These are phyloP conservation scores for Metschnikowia gelsemii DNA, from an alignment of 805 yeast species.

Conservation along the genomic window DNA sequence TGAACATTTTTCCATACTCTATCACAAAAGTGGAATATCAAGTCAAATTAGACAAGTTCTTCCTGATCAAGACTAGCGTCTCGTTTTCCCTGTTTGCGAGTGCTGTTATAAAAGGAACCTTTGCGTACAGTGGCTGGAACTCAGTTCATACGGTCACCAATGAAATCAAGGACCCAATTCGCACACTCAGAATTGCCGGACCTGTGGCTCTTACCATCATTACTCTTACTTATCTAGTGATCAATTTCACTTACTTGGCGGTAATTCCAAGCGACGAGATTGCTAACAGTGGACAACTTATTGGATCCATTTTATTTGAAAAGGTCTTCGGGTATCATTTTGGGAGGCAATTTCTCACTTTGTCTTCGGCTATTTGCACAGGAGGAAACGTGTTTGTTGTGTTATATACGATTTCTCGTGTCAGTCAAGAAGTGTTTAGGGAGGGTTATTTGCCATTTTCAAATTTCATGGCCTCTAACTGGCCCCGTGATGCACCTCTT, in stretches of 20 bases:
- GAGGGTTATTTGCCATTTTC: constrained; percentile 63
- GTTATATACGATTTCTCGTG: constrained; percentile 56
- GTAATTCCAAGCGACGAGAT: constrained; percentile 55
- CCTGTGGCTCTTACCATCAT: constrained; percentile 51
- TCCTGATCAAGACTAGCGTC: constrained; percentile 31
- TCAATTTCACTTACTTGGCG: constrained; percentile 56
- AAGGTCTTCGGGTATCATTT: constrained; percentile 51
- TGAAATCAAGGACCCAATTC: constrained; percentile 57
- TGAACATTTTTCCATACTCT: constrained; percentile 47
- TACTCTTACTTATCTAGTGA: constrained; percentile 47
- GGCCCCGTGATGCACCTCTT: constrained; percentile 57
- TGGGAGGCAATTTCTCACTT: constrained; percentile 55
- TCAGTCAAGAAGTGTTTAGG: constrained; percentile 63
- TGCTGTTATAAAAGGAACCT: constrained; percentile 57
- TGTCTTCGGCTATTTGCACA: constrained; percentile 59
- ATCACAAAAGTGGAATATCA: constrained; percentile 46
- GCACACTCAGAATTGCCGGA: constrained; percentile 61
- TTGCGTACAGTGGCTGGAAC: constrained; percentile 65
- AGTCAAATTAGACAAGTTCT: constrained; percentile 33
- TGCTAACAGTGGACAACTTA: constrained; percentile 52
- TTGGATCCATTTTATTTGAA: constrained; percentile 58
- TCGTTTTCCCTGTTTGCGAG: constrained; percentile 49
- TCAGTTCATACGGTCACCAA: constrained; percentile 59
- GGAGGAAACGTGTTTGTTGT: constrained; percentile 65
- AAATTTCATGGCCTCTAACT: constrained; percentile 50